phyloP scores from a whole-genome alignment of 2,329 filamentous ascomycete species.

The Xylaria sp. region DNA sequence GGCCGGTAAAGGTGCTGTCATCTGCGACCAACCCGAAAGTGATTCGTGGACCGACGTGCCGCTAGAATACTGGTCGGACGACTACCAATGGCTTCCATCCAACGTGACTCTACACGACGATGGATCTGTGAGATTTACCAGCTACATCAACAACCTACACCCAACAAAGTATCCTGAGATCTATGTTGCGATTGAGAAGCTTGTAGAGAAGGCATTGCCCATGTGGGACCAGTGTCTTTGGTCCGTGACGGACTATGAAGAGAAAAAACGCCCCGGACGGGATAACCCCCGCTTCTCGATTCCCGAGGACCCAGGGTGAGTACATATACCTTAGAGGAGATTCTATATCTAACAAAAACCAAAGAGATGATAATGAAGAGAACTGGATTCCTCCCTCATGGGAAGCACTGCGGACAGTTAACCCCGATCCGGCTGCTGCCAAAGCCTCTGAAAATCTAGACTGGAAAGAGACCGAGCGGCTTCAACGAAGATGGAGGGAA shows the following conservation, averaged over 20 bases:
- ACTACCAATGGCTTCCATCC: slow-evolving; percentile 59
- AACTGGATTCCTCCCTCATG: slow-evolving; percentile 36
- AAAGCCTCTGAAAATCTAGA: background rate
- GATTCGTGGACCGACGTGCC: background rate
- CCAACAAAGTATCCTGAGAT: slow-evolving; percentile 49
- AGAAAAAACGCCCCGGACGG: background rate
- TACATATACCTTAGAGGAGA: background rate
- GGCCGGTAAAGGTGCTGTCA: slow-evolving; percentile 46
- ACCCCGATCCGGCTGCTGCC: background rate
- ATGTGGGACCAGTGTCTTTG: slow-evolving; percentile 54
- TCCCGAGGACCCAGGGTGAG: background rate
- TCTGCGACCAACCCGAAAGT: slow-evolving; percentile 3
- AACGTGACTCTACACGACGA: slow-evolving; percentile 50
- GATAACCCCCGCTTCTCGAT: background rate
- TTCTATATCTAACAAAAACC: too few species aligned
- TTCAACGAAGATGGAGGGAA: slow-evolving; percentile 38
- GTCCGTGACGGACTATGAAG: background rate
- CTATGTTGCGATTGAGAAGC: slow-evolving; percentile 52
- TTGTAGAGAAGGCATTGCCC: slow-evolving; percentile 53
- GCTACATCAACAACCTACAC: slow-evolving; percentile 60
- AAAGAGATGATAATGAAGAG: slow-evolving; percentile 32
- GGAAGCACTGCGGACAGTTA: background rate
- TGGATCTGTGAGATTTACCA: slow-evolving; percentile 51
- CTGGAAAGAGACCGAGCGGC: slow-evolving; percentile 24
- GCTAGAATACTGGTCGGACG: slow-evolving; percentile 46